Evolutionary conservation across 2,329 filamentous ascomycete species (phyloP), one percentile per base, ranked within the genome.

Genomic region (Penicillium vulpinum): DNA sequence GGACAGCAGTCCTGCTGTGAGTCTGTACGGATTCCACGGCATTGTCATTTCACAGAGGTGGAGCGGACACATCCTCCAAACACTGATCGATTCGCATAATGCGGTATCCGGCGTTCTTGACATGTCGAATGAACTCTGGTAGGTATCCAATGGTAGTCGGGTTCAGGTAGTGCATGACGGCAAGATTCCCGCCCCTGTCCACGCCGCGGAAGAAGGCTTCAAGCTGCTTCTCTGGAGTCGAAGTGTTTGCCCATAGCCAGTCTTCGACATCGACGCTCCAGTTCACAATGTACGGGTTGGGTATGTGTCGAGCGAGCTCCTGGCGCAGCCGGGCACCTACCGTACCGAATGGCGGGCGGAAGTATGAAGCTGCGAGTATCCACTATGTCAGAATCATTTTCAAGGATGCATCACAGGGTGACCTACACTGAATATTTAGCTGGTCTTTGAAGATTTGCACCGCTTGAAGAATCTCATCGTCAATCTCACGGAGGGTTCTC

Each of bases 201-300:
- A 89, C 79, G 67, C 88, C 85, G 4, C 83, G 78, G 68, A 83
- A 80, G 73, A 90, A 89, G 13, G 86, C 84, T 4, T 84, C 83
- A 15, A 88, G 74, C 73, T 89, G 87, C 66, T 85, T 85, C 75
- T 88, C 83, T 0, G 87, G 87, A 4, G 85, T 88, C 41, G 74
- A 66, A 0, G 79, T 81, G 67, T 81, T 74, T 1, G 85, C 86
- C 85, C 86, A 90, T 24, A 87, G 66, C 85, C 86, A 89, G 69
- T 90, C 87, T 75, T 89, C 85, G 31, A 89, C 83, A 65, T 90
- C 87, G 43, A 90, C 83, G 65, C 81, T 85, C 87, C 87, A 89
- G 70, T 85, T 85, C 50, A 88, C 81, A 41, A 89, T 82, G 62
- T 83, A 82, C 1, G 84, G 80, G 15, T 82, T 78, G 2, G 78